phyloP scores from a whole-genome alignment of 805 yeast species.

The Yarrowia porcina region DNA sequence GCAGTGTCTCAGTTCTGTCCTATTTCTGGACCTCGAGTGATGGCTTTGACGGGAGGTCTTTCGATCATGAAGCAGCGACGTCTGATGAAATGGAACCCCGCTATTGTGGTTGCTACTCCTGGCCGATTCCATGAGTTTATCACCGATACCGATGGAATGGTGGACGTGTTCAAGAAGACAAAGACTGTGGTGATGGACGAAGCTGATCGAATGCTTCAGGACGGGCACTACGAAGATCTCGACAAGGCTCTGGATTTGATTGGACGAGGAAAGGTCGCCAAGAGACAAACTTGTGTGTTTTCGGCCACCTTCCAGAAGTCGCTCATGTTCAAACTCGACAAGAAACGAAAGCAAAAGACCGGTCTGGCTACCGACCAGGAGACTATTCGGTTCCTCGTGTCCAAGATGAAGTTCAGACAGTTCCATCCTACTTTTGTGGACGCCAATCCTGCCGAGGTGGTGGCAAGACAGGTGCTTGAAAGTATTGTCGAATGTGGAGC shows the following conservation, averaged over 20 bases:
- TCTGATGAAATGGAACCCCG: conserved; percentile 64
- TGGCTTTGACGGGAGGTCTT: conserved; percentile 89
- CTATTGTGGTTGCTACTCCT: conserved; percentile 87
- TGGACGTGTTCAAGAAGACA: conserved; percentile 44
- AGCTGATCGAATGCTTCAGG: conserved; percentile 91
- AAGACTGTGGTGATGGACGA: conserved; percentile 77
- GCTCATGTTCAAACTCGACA: conserved; percentile 69
- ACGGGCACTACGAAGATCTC: conserved; percentile 93
- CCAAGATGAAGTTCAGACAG: conserved; percentile 68
- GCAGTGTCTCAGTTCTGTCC: conserved; percentile 49
- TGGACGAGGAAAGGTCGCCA: conserved; percentile 44
- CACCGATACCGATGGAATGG: conserved; percentile 44
- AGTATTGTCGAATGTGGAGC: conserved; percentile 89
- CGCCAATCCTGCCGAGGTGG: conserved; percentile 78
- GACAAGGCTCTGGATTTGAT: conserved; percentile 73
- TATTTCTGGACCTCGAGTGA: conserved; percentile 53
- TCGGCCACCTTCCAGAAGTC: conserved; percentile 90
- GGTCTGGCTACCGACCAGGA: conserved; percentile 44
- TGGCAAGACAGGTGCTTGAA: conserved; percentile 73
- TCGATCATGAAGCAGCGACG: conserved; percentile 93
- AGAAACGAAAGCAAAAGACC: conserved; percentile 33
- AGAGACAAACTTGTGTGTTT: conserved; percentile 83
- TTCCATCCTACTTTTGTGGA: conserved; percentile 70
- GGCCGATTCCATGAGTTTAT: conserved; percentile 78
- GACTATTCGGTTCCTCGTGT: conserved; percentile 60